Evolutionary conservation across 148 eudicot genomes (phyloP), one percentile per base, ranked within the genome.

Genomic region (Rhododendron simsii): DNA sequence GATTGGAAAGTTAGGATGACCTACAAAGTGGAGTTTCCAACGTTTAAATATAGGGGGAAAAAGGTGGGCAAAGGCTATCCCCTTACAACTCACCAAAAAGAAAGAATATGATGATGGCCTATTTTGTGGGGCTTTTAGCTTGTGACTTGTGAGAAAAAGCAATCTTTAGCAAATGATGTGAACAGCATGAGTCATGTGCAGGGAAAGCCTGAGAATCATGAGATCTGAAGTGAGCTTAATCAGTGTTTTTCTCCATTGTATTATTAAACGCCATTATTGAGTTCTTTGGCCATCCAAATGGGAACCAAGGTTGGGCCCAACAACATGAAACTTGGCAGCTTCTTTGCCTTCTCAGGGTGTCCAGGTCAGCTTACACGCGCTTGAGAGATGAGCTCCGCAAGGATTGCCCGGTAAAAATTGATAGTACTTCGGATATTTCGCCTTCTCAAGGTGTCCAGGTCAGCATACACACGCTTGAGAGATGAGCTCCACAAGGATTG

Each of bases 161-260:
- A 21, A 61, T 13, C 39, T 33, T 57, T 14, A 44, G 28, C 20
- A 12, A 83, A 83, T 83, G 84, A 83, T 83, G 84, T 14, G 26
- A 14, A 63, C 53, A 83, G 55, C 76, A 12, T 63, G 84, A 23
- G 84, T 44, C 84, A 83, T 83, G 84, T 83, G 84, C 84, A 15
- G 2, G 51, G 18, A 65, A 78, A 78, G 81, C 53, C 41, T 3
- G 73, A 14, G 30, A 83, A 71, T 59, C 15, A 39, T 44, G 77
- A 83, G 28, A 55, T 83, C 8, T 44, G 20, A 23, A 23, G 53
- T 44, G 23, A 83, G 75, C 74, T 21, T 65, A 65, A 44, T 82
- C 51, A 39, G 7, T 71, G 7, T 2, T 13, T 71, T 33, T 63
- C 11, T 26, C 37, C 33, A 26, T 26, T 71, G 33, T 12, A 71